Conservation (phyloP, 2,329 filamentous ascomycete genomes). For the Hymenoscyphus repandus region DNA sequence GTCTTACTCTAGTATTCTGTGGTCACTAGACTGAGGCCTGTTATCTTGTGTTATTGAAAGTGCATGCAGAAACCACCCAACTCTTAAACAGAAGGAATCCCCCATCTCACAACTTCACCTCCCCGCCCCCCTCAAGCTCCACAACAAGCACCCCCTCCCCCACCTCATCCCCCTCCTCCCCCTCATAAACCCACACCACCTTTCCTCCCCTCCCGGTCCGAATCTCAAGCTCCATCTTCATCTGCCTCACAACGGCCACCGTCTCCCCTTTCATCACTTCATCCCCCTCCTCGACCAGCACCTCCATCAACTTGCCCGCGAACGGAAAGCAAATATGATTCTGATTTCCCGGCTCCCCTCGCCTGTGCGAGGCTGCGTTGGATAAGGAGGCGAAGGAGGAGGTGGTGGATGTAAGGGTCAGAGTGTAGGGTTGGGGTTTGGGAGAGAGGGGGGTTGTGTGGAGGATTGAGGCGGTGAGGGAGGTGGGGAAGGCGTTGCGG, state of each 20-base stretch:
- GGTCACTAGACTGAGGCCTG: no score
- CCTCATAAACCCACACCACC: conserved; percentile 26
- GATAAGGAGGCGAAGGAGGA: conserved; percentile 46
- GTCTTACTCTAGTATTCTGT: no score
- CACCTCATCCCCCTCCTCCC: conserved; percentile 26
- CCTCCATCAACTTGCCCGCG: conserved; percentile 53
- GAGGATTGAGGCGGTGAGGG: conserved; percentile 47
- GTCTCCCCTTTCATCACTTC: conserved; percentile 44
- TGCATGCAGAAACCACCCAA: no score
- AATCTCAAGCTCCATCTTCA: conserved; percentile 67
- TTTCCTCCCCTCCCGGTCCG: conserved; percentile 29
- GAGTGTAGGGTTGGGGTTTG: conserved; percentile 39
- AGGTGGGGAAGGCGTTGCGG: conserved; percentile 54
- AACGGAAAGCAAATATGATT: conserved; percentile 52
- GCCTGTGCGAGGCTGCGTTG: conserved; percentile 41
- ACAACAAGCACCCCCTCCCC: conserved; percentile 24
- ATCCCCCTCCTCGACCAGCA: conserved; percentile 50
- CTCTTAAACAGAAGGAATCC: no score
- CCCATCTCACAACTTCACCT: background rate
- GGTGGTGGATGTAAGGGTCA: conserved; percentile 35
- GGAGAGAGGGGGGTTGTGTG: conserved; percentile 39
- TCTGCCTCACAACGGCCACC: conserved; percentile 56
- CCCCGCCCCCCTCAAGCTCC: conserved; percentile 15
- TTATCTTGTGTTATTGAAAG: no score
- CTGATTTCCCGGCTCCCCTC: conserved; percentile 44